Evolutionary conservation across 2,329 filamentous ascomycete genomes (phyloP), one percentile per base, ranked within the genome.

Genomic region (Fonsecaea pugnacius): DNA sequence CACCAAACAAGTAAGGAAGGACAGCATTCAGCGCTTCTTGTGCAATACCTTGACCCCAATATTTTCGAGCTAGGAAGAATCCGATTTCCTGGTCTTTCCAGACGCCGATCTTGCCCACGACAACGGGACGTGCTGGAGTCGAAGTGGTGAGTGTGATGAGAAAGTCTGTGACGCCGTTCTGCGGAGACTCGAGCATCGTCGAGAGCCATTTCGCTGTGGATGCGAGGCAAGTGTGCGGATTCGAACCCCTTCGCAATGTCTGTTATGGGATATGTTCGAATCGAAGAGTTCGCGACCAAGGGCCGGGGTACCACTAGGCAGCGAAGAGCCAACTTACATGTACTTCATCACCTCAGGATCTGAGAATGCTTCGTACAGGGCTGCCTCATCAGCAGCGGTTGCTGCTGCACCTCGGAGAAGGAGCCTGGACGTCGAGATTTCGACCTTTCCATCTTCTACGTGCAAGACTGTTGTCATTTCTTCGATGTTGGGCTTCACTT

Each of bases 341-440:
- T 69, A 70, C 46, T 55, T 46, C 68, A 67, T 70, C 21, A 67
- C 67, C 54, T 69, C 60, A 2, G 67, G 55, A 43, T 70, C 64
- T 2, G 46, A 59, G 54, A 70, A 70, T 21, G 62, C 66, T 54
- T 62, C 66, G 27, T 67, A 46, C 9, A 70, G 35, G 6, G 36
- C 58, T 7, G 50, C 35, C 8, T 52, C 64, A 32, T 70, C 64
- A 2, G 14, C 43, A 10, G 9, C 14, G 21, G 40, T 40, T 38
- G 32, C 33, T 46, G 35, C 36, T 3, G 68, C 68, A 16, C 52
- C 68, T 16, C 64, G 64, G 12, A 70, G 61, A 27, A 70, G 38
- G 24, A 70, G 64, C 4, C 68, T 59, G 24, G 66, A 14, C 16
- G 66, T 70, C 18, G 50, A 57, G 56, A 66, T 66, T 33, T 66